These are phyloP conservation scores for Moricandia moricandioides DNA, from an alignment of 345 rosid genomes.

Conservation along the genomic window DNA sequence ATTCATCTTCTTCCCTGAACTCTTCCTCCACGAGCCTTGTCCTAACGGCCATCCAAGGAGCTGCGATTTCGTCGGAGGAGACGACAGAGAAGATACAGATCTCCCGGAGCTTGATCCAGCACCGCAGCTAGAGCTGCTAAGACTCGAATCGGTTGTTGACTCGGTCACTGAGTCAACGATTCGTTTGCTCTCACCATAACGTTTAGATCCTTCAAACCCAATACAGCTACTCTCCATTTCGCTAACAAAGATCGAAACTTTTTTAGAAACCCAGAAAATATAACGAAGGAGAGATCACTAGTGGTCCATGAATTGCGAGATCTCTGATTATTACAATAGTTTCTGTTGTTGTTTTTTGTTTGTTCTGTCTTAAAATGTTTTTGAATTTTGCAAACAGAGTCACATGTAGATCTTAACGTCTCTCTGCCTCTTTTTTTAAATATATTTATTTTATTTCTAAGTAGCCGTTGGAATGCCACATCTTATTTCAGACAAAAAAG, in stretches of 20 bases:
- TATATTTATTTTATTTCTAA: background rate
- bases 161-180: conserved; percentile 46
- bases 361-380: conserved; percentile 9
- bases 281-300: conserved; percentile 3
- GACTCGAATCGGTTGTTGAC: conserved; percentile 56
- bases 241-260: background rate
- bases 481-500: conserved; percentile 19
- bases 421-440: conserved; percentile 20
- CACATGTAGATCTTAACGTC: conserved; percentile 38
- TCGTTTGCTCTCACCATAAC: conserved; percentile 32
- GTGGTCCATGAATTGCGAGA: conserved; percentile 26
- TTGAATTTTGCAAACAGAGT: conserved; percentile 26
- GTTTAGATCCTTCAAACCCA: conserved; percentile 38
- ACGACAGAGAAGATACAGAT: conserved; percentile 39
- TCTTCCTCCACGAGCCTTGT: conserved; percentile 47
- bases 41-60: conserved; percentile 94
- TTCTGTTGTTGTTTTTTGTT: conserved; percentile 23
- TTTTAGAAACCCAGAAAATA: conserved; percentile 16
- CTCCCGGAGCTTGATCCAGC: conserved; percentile 48
- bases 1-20: conserved; percentile 39
- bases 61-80: conserved; percentile 46
- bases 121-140: conserved; percentile 44
- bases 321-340: conserved; percentile 13
- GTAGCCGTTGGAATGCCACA: conserved; percentile 40
- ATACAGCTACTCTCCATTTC: conserved; percentile 51